Base-by-base conservation (phyloP, 192 early-diverging fungal genomes). In the Backusella liffmaniae region DNA sequence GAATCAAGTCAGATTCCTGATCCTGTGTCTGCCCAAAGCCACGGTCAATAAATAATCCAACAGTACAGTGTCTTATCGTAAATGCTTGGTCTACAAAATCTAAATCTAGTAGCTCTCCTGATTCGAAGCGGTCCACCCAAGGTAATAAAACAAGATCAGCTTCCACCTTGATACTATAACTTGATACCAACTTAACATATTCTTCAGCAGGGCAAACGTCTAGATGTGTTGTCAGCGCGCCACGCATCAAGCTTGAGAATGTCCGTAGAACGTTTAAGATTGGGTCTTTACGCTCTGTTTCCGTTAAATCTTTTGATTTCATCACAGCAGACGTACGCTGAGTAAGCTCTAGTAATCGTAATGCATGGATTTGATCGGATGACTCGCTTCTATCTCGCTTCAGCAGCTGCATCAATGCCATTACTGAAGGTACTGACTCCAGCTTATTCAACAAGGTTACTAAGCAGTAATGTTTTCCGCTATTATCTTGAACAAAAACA, bases 271-370 rank as follows among this genome's bases (percentile, higher is more conserved):
- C 91, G 30, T 88, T 92, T 78, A 98, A 81, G 13, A 95, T 85
- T 0, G 94, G 88, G 73, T 97, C 96, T 12, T 82, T 78, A 4
- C 85, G 82, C 7, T 91, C 72, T 9, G 90, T 94, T 23, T 87
- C 81, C 34, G 82, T 84, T 0, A 83, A 81, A 59, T 96, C 92
- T 32, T 88, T 80, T 29, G 90, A 90, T 80, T 90, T 86, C 89
- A 98, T 91, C 15, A 97, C 81, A 18, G 91, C 87, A 0, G 95
- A 96, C 26, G 90, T 88, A 56, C 96, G 93, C 29, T 95, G 89
- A 8, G 92, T 92, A 16, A 94, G 80, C 70, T 92, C 90, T 37
- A 96, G 74, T 5, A 98, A 73, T 23, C 96, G 91, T 42, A 98
- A 84, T 3, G 92, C 95, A 73, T 86, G 67, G 0, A 87, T 73